Conservation (phyloP, 1,284 basidiomycete species). For the Ustilago sp. region DNA sequence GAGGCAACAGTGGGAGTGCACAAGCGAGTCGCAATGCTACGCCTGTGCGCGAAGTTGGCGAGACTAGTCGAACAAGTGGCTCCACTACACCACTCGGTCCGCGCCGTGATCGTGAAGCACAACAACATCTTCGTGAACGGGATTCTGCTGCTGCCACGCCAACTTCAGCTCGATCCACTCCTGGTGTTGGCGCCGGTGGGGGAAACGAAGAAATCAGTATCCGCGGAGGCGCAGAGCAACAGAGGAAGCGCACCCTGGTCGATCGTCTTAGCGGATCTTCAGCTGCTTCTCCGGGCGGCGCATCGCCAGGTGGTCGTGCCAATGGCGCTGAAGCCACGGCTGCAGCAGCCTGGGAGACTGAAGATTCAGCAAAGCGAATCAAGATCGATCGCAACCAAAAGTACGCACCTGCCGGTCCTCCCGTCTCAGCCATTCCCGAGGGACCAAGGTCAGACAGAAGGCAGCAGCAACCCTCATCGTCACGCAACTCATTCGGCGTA, state of each 20-base stretch:
- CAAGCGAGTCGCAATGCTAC: slow-evolving; percentile 39
- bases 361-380: slow-evolving; percentile 29
- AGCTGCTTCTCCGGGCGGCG: slow-evolving; percentile 15
- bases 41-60: slow-evolving; percentile 22
- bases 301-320: slow-evolving; percentile 9
- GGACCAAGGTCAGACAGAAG: slow-evolving; percentile 25
- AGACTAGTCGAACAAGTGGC: slow-evolving; percentile 14
- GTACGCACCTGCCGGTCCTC: slow-evolving; percentile 29
- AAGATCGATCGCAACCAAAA: slow-evolving; percentile 37
- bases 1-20: slow-evolving; percentile 17
- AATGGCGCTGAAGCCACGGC: slow-evolving; percentile 2
- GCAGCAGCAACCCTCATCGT: slow-evolving; percentile 5
- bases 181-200: slow-evolving; percentile 8
- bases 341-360: slow-evolving; percentile 18
- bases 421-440: slow-evolving; percentile 14
- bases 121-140: slow-evolving; percentile 18
- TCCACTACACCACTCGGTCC: slow-evolving; percentile 25
- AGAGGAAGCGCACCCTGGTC: slow-evolving; percentile 34
- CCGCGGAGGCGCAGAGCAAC: slow-evolving; percentile 31
- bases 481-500: slow-evolving; percentile 24
- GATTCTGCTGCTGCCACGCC: slow-evolving; percentile 19
- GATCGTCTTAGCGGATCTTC: slow-evolving; percentile 30
- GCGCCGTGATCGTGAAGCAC: slow-evolving; percentile 35
- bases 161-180: slow-evolving; percentile 23
- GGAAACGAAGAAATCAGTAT: slow-evolving; percentile 24